phyloP scores from a whole-genome alignment of 164 flowering plant genomes.

The Tetrastigma voinierianum region DNA sequence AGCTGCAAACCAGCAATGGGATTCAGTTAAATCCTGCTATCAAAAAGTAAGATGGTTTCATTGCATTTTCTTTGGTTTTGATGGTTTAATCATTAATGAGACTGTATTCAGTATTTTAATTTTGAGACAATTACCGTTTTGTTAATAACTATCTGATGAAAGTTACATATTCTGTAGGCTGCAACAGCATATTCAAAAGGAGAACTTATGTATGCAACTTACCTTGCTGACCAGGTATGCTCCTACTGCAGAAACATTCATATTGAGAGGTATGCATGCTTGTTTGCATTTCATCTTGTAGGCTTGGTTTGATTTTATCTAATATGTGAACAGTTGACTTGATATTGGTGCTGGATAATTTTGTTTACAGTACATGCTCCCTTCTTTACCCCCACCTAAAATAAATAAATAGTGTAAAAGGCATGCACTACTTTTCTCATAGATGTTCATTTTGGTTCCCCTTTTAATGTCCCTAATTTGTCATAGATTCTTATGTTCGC shows the following conservation, averaged over 20 bases:
- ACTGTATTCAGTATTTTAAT: neutral
- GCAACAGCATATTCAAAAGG: constrained; percentile 78
- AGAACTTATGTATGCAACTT: constrained; percentile 54
- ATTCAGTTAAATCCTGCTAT: constrained; percentile 60
- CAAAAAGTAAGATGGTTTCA: constrained; percentile 49
- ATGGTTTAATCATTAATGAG: neutral
- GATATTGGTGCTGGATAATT: no score
- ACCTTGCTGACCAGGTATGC: constrained; percentile 81
- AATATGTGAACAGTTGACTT: no score
- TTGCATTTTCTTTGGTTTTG: neutral
- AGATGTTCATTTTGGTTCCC: no score
- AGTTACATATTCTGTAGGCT: constrained; percentile 72
- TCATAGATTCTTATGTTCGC: no score
- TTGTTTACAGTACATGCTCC: no score
- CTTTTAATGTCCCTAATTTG: no score
- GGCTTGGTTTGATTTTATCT: constrained; percentile 1
- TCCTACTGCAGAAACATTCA: neutral
- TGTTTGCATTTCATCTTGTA: neutral
- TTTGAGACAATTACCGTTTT: neutral
- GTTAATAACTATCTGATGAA: no score
- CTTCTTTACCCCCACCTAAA: no score
- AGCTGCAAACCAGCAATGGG: constrained; percentile 68
- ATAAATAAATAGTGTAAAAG: no score
- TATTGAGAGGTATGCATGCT: neutral
- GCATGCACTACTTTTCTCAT: no score